Evolutionary conservation across 2,329 filamentous ascomycete genomes (phyloP).

Genomic region (Colletotrichum sp.): DNA sequence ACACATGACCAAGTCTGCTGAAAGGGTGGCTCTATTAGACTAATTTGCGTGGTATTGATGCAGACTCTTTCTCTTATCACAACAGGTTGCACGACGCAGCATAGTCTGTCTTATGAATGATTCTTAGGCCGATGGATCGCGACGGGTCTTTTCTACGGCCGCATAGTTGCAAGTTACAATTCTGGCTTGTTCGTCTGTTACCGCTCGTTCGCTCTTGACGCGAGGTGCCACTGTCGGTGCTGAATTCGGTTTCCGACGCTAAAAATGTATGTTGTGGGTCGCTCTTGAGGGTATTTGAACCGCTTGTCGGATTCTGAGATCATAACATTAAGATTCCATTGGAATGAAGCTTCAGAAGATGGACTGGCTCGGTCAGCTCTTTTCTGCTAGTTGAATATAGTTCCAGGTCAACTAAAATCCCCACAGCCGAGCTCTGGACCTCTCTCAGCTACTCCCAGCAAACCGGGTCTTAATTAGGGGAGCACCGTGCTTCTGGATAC

Average conservation of each 20-base stretch:
- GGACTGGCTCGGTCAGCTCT: neutral
- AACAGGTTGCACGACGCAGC: neutral
- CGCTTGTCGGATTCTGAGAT: neutral
- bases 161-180: accelerated
- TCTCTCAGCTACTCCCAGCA: neutral
- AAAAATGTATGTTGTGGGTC: accelerated
- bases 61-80: accelerated
- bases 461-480: neutral
- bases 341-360: accelerated
- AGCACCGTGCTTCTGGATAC: neutral
- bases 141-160: neutral
- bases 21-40: accelerated
- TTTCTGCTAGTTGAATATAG: neutral
- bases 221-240: neutral
- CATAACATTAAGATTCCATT: neutral
- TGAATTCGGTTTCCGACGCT: neutral
- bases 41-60: neutral
- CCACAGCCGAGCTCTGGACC: neutral
- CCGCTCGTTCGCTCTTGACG: neutral
- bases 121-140: accelerated
- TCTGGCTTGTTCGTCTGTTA: neutral
- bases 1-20: neutral
- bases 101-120: neutral
- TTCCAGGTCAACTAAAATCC: neutral
- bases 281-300: neutral